These are phyloP conservation scores for Phytophthora cryptogea DNA, from an alignment of 352 stramenopile genomes.

Conservation along the genomic window DNA sequence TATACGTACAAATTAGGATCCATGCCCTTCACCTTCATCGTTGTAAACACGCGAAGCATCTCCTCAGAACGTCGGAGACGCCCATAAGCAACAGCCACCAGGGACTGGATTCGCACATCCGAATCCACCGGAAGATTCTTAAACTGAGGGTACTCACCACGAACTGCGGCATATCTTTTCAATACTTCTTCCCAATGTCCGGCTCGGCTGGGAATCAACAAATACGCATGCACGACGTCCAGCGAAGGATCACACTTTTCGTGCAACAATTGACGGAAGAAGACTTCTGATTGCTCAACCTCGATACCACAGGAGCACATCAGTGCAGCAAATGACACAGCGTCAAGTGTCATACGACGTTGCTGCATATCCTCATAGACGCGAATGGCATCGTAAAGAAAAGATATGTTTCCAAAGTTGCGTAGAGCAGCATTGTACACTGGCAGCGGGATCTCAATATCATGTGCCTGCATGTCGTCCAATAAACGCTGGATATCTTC, in stretches of 20 bases:
- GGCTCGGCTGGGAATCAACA: constrained; percentile 44
- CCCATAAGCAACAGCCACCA: constrained; percentile 65
- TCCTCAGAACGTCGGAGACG: constrained; percentile 43
- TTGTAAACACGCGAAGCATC: constrained; percentile 70
- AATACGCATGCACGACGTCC: constrained; percentile 42
- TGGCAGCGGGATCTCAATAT: constrained; percentile 39
- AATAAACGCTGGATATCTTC: constrained; percentile 53
- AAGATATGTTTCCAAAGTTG: constrained; percentile 51
- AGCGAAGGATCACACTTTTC: constrained; percentile 27
- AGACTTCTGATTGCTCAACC: constrained; percentile 44
- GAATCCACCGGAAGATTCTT: constrained; percentile 39
- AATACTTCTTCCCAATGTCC: constrained; percentile 49
- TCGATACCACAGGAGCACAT: constrained; percentile 56
- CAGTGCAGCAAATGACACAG: constrained; percentile 58
- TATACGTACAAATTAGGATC: constrained; percentile 74
- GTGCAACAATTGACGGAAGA: constrained; percentile 49
- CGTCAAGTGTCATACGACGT: constrained; percentile 44
- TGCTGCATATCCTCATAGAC: constrained; percentile 53
- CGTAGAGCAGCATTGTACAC: constrained; percentile 73
- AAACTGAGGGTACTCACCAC: constrained; percentile 12
- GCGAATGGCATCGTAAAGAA: constrained; percentile 39
- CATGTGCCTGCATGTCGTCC: constrained; percentile 47
- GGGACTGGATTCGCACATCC: constrained; percentile 62
- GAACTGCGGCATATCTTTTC: constrained; percentile 34
- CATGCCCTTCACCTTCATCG: constrained; percentile 75